Conservation (phyloP, 2,329 filamentous ascomycete species). For the Daldinia sp. region DNA sequence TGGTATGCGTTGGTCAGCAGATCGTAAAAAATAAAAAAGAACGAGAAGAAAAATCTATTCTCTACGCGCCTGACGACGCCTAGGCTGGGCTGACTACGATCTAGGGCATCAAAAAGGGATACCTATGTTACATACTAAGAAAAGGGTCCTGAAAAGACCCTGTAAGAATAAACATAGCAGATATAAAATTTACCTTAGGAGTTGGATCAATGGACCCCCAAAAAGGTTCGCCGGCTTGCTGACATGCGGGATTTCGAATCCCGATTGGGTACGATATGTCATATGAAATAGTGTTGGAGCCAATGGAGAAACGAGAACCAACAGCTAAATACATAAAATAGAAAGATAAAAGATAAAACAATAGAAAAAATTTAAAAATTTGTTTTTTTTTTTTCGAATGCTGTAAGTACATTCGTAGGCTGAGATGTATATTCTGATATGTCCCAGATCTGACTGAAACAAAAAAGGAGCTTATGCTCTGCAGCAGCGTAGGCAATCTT, state of each 20-base stretch:
- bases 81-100: slow-evolving; percentile 15
- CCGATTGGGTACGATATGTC: slow-evolving; percentile 37
- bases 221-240: slow-evolving; percentile 35
- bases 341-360: too few relatives aligned
- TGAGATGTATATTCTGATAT: slow-evolving; percentile 18
- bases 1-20: slow-evolving; percentile 34
- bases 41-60: too few relatives aligned
- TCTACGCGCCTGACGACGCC: slow-evolving; percentile 31
- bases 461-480: slow-evolving; percentile 35
- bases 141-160: neutral
- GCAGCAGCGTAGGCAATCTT: slow-evolving; percentile 31
- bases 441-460: slow-evolving; percentile 47
- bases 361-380: slow-evolving; percentile 18
- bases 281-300: slow-evolving; percentile 23
- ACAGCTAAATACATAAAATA: slow-evolving; percentile 32
- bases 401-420: slow-evolving; percentile 23
- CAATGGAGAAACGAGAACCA: slow-evolving; percentile 27
- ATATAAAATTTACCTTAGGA: slow-evolving; percentile 28
- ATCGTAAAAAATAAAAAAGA: slow-evolving; percentile 11
- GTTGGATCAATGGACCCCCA: slow-evolving; percentile 34
- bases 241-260: slow-evolving; percentile 35
- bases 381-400: too few relatives aligned
- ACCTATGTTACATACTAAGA: too few relatives aligned
- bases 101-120: slow-evolving; percentile 11
- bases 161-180: slow-evolving; percentile 23